phyloP scores from a whole-genome alignment of 371 early-diverging fungal species.

The Mucor irregularis region DNA sequence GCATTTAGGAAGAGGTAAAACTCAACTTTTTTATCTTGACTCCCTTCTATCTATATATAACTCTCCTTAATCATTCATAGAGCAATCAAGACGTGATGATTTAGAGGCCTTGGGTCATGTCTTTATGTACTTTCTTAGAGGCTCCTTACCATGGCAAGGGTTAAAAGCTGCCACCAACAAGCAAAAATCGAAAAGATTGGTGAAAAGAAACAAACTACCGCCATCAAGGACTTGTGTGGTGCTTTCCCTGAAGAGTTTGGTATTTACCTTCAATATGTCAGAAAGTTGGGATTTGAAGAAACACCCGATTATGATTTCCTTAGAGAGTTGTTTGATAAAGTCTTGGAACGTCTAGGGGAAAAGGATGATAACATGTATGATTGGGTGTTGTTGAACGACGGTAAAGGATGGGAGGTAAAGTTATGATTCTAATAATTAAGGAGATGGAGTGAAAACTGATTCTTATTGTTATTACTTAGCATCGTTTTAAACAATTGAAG shows the following conservation, averaged over 20 bases:
- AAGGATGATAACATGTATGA: constrained; percentile 89
- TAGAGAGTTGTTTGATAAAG: constrained; percentile 84
- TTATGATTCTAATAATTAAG: neutral
- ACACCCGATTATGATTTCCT: constrained; percentile 94
- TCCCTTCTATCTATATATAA: neutral
- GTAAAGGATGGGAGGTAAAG: constrained; percentile 65
- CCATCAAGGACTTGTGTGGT: constrained; percentile 81
- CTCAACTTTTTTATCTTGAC: neutral
- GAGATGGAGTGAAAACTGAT: neutral
- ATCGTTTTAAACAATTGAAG: constrained; percentile 25
- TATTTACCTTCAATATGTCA: constrained; percentile 88
- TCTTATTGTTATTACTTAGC: constrained; percentile 1
- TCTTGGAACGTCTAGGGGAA: constrained; percentile 68
- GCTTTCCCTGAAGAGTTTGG: constrained; percentile 90
- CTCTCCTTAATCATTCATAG: constrained; percentile 43
- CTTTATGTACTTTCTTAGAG: constrained; percentile 93
- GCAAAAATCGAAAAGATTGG: constrained; percentile 94
- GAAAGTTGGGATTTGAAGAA: constrained; percentile 94
- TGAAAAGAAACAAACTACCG: constrained; percentile 83
- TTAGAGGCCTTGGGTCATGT: constrained; percentile 95
- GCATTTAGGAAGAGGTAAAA: constrained; percentile 79
- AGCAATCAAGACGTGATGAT: constrained; percentile 96
- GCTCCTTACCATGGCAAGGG: constrained; percentile 95
- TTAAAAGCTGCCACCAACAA: constrained; percentile 90
- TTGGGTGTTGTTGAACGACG: constrained; percentile 82